Evolutionary conservation across 2,329 filamentous ascomycete species (phyloP).

Genomic region (Fusarium neocosmosporiellum): DNA sequence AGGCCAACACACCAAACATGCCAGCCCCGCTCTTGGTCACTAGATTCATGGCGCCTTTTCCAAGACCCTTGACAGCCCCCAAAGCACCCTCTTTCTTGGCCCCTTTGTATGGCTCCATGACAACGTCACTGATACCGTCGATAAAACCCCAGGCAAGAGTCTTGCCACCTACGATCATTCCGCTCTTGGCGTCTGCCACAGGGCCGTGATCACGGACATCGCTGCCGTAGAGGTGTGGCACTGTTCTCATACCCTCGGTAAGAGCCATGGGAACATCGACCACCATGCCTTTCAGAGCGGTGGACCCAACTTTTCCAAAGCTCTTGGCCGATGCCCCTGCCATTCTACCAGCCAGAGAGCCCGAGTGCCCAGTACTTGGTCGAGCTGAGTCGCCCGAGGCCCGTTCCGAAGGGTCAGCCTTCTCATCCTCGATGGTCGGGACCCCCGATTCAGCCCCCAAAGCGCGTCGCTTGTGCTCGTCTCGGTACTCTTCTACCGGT

Average conservation of each 20-base stretch:
- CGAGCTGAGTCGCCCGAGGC: neutral
- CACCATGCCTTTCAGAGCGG: constrained; percentile 1
- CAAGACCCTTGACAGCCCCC: constrained; percentile 17
- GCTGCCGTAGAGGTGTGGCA: neutral
- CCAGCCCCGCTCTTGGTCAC: constrained; percentile 6
- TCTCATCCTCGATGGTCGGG: neutral
- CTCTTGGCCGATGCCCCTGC: constrained; percentile 13
- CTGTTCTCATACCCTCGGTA: neutral
- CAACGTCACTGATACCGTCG: constrained; percentile 12
- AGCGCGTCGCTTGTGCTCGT: neutral
- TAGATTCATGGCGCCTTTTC: constrained; percentile 12
- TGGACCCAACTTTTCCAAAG: neutral
- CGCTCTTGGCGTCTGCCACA: constrained; percentile 22
- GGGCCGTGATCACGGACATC: constrained; percentile 13
- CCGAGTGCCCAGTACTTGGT: neutral
- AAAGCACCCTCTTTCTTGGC: constrained; percentile 13
- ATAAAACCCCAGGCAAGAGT: constrained; percentile 23
- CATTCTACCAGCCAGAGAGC: neutral
- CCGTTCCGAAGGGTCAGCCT: neutral
- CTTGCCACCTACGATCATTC: neutral
- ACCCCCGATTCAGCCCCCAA: neutral
- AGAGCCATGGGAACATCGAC: constrained; percentile 11
- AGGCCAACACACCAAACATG: constrained; percentile 14
- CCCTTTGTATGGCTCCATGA: constrained; percentile 9
- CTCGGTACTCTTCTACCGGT: constrained; percentile 21